These are phyloP conservation scores for Jasminum sambac DNA, from an alignment of 257 asterid genomes.

Conservation along the genomic window DNA sequence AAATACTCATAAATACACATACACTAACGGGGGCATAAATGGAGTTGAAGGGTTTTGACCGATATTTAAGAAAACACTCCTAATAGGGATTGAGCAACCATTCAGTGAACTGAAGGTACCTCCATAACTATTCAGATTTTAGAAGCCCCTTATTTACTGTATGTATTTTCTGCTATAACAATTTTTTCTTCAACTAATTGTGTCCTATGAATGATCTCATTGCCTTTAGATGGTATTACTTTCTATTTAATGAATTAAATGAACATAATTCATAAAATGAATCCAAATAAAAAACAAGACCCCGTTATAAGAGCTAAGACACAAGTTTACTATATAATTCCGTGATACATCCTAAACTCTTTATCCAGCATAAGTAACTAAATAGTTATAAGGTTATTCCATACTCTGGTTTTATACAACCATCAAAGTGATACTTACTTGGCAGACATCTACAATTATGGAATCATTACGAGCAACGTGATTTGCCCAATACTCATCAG, in stretches of 20 bases:
- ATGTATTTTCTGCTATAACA: not conserved
- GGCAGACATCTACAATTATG: conserved; percentile 98
- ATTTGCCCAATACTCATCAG: conserved; percentile 99
- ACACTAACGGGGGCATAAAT: too few relatives aligned
- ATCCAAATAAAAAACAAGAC: not conserved
- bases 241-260: not conserved
- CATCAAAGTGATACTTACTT: conserved; percentile 49
- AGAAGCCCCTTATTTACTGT: not conserved
- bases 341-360: not conserved
- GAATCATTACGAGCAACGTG: conserved; percentile 99
- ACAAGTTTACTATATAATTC: not conserved
- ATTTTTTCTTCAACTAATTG: not conserved
- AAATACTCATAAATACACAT: too few relatives aligned
- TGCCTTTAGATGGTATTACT: not conserved
- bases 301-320: not conserved
- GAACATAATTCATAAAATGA: not conserved
- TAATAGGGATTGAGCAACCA: not conserved
- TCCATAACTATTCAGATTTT: not conserved
- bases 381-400: not conserved
- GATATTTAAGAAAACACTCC: not conserved
- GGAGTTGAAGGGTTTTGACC: not conserved
- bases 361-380: not conserved
- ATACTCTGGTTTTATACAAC: conserved; percentile 11
- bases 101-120: not conserved
- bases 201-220: not conserved